Conservation (phyloP, 2,329 filamentous ascomycete species). For the Fusarium sp. region DNA sequence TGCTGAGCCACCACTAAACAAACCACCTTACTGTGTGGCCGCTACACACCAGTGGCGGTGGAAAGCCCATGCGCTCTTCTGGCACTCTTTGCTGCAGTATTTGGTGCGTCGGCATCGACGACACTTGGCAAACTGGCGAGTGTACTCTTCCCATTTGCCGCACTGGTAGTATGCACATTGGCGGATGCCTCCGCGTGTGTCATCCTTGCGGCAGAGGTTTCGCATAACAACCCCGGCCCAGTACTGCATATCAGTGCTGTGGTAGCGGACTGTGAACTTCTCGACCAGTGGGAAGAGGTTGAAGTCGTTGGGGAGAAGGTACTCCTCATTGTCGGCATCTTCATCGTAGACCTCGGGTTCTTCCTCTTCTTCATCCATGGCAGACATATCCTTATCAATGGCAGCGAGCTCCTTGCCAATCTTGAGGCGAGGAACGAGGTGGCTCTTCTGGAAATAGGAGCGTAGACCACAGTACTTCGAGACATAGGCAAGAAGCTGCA, state of each 20-base stretch:
- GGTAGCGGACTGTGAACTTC: constrained; percentile 95
- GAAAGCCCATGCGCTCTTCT: constrained; percentile 98
- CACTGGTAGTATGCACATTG: constrained; percentile 99
- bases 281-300: constrained; percentile 99
- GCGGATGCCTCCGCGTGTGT: constrained; percentile 89
- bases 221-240: constrained; percentile 99
- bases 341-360: constrained; percentile 51
- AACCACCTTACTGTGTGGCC: constrained; percentile 60
- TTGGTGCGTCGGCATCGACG: constrained; percentile 95
- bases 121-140: constrained; percentile 97
- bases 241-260: constrained; percentile 98
- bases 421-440: constrained; percentile 89
- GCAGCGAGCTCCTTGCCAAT: constrained; percentile 85
- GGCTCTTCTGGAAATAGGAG: constrained; percentile 93
- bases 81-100: constrained; percentile 99
- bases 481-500: constrained; percentile 95
- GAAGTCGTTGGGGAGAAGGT: constrained; percentile 89
- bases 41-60: constrained; percentile 97
- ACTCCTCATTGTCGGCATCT: constrained; percentile 81
- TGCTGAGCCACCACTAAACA: neutral
- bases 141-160: constrained; percentile 97
- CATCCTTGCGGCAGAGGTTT: constrained; percentile 97
- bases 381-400: constrained; percentile 61
- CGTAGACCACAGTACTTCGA: constrained; percentile 98
- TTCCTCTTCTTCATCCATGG: constrained; percentile 56